A percentile compares a stretch with the other conserved stretches of the same genome.
Conservation (phyloP, 1,284 basidiomycete species). For the Apiotrichum gamsii region DNA sequence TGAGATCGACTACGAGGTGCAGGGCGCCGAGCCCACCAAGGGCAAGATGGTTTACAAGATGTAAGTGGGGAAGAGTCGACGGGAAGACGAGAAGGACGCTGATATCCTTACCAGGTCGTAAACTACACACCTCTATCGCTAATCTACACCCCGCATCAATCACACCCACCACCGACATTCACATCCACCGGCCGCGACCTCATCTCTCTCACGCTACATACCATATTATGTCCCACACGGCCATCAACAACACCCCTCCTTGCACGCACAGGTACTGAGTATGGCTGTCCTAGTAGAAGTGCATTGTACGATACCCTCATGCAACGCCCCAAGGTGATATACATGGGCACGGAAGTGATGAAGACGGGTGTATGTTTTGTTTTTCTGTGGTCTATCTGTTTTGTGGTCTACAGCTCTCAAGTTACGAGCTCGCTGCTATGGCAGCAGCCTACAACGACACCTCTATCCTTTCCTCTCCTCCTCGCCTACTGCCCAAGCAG, state of each 20-base stretch:
- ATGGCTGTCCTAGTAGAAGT: conserved; percentile 14
- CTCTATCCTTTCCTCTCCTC: no score
- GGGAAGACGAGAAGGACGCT: conserved; percentile 16
- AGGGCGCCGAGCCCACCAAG: conserved; percentile 42
- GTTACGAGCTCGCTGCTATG: no score
- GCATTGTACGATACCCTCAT: conserved; percentile 24
- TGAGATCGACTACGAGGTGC: conserved; percentile 61
- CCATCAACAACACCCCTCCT: neutral
- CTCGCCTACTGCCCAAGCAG: no score
- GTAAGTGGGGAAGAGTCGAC: conserved; percentile 35
- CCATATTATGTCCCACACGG: neutral
- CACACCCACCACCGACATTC: conserved; percentile 1
- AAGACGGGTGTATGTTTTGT: neutral
- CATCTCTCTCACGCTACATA: neutral
- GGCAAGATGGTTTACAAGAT: conserved; percentile 50
- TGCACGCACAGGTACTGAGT: conserved; percentile 24
- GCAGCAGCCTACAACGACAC: no score
- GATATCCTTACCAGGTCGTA: conserved; percentile 40
- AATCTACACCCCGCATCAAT: conserved; percentile 3
- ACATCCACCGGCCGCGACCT: neutral
- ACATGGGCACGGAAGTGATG: neutral
- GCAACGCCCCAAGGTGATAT: conserved; percentile 4
- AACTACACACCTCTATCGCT: conserved; percentile 9
- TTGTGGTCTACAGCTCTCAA: neutral
- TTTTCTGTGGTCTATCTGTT: neutral